Base-by-base conservation (phyloP, 805 yeast species). In the Yamadazyma insecticola region DNA sequence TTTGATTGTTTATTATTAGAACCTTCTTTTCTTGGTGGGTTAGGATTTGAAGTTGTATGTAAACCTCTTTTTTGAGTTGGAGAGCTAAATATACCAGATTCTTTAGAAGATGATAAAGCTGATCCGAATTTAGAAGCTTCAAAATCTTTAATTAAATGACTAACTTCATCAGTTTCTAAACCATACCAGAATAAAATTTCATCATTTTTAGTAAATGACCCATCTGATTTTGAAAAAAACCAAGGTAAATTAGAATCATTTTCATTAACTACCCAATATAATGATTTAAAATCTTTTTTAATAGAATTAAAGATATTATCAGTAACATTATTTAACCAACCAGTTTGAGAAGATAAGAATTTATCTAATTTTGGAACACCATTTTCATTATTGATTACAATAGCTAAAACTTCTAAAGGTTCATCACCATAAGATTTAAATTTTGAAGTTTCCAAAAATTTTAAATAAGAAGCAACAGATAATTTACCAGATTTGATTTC, bases 301-400 rank as follows among this genome's bases (percentile, higher is more conserved):
- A 92, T 72, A 11, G 94, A 78, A 32, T 71, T 74, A 75, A 95
- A 92, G 31, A 92, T 82, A 60, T 89, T 90, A 54, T 92, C 99
- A 36, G 96, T 83, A 33, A 92, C 96, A 44, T 90, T 90, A 66
- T 92, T 92, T 55, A 90, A 80, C 99, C 99, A 92, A 27, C 97
- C 97, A 33, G 82, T 74, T 55, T 83, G 81, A 14, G 94, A 75
- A 15, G 94, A 86, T 44, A 88, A 68, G 55, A 92, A 87, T 62
- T 85, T 87, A 56, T 86, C 95, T 40, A 92, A 64, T 29, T 70
- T 73, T 8, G 96, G 82, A 32, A 84, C 67, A 10, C 57, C 58
- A 24, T 39, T 25, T 10, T 60, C 60, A 23, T 69, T 73, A 16
- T 53, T 47, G 33, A 69, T 70, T 13, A 92, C 92, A 45, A 92